A percentile compares a stretch with the other conserved stretches of the same genome.
Evolutionary conservation across 225 moss, liverwort and hornwort species (phyloP).

Genomic region (Physcomitrium patens): DNA sequence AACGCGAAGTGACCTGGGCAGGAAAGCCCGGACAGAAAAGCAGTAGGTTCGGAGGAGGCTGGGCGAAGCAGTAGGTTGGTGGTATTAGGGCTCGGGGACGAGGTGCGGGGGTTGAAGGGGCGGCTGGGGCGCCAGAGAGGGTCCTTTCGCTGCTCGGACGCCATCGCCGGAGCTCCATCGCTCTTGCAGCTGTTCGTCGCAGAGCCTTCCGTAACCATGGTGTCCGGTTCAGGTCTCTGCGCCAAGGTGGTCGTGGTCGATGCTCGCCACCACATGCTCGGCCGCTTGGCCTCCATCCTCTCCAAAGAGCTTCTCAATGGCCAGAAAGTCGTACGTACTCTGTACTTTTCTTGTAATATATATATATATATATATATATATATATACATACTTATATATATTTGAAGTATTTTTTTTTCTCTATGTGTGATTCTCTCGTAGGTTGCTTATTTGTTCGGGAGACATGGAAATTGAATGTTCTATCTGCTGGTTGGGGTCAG

Average conservation of each 20-base stretch:
- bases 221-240: slow-evolving; percentile 86
- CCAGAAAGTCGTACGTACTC: slow-evolving; percentile 72
- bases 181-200: slow-evolving; percentile 13
- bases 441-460: too few species aligned
- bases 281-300: slow-evolving; percentile 81
- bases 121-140: fast-evolving
- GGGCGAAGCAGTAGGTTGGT: too few species aligned
- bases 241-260: slow-evolving; percentile 88
- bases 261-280: slow-evolving; percentile 96
- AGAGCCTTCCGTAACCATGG: slow-evolving; percentile 49
- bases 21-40: too few species aligned
- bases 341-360: too few species aligned
- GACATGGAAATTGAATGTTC: neutral
- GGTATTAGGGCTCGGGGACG: neutral
- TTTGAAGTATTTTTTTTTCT: too few species aligned
- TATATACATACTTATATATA: too few species aligned
- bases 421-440: neutral
- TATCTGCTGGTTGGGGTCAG: slow-evolving; percentile 21
- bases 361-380: too few species aligned
- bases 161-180: neutral
- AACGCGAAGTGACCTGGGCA: too few species aligned
- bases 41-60: too few species aligned
- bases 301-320: slow-evolving; percentile 96
- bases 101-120: neutral
- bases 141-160: neutral